These are phyloP conservation scores for Didymella pinodella DNA, from an alignment of 2,329 filamentous ascomycete genomes.

Conservation along the genomic window DNA sequence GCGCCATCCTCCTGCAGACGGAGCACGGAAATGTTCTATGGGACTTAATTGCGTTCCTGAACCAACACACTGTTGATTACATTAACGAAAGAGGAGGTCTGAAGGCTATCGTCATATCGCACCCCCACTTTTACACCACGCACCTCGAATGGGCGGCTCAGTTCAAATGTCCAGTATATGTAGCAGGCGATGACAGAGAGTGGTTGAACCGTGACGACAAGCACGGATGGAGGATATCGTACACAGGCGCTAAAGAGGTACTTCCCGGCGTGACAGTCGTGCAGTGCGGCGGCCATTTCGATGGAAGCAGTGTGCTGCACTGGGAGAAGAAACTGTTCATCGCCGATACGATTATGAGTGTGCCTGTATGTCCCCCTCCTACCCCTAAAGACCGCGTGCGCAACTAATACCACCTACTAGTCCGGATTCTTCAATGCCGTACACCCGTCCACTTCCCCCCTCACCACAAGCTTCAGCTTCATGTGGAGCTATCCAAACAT, in stretches of 20 bases:
- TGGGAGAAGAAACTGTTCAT: slow-evolving; percentile 68
- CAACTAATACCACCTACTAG: slow-evolving; percentile 24
- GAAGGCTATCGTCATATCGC: slow-evolving; percentile 74
- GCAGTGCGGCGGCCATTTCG: slow-evolving; percentile 81
- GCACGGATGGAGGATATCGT: slow-evolving; percentile 54
- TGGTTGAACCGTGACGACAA: slow-evolving; percentile 67
- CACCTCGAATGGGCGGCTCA: slow-evolving; percentile 75
- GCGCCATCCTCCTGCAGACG: slow-evolving; percentile 73
- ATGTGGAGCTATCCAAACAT: slow-evolving; percentile 69
- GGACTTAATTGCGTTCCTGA: slow-evolving; percentile 77
- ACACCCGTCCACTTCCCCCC: slow-evolving; percentile 52
- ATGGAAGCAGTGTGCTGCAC: slow-evolving; percentile 73
- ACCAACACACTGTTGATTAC: slow-evolving; percentile 66
- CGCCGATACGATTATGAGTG: slow-evolving; percentile 78
- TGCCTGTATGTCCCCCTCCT: slow-evolving; percentile 59
- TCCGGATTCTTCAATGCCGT: slow-evolving; percentile 50
- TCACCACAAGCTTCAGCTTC: slow-evolving; percentile 68
- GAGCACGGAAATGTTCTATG: slow-evolving; percentile 76
- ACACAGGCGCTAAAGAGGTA: slow-evolving; percentile 54
- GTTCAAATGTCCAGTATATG: slow-evolving; percentile 75
- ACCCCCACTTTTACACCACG: slow-evolving; percentile 84
- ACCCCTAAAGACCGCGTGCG: neutral
- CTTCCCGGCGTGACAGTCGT: slow-evolving; percentile 65
- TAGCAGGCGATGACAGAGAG: slow-evolving; percentile 68
- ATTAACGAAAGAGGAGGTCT: slow-evolving; percentile 71